Evolutionary conservation across 805 yeast species (phyloP).

Genomic region (Hanseniaspora guilliermondii): DNA sequence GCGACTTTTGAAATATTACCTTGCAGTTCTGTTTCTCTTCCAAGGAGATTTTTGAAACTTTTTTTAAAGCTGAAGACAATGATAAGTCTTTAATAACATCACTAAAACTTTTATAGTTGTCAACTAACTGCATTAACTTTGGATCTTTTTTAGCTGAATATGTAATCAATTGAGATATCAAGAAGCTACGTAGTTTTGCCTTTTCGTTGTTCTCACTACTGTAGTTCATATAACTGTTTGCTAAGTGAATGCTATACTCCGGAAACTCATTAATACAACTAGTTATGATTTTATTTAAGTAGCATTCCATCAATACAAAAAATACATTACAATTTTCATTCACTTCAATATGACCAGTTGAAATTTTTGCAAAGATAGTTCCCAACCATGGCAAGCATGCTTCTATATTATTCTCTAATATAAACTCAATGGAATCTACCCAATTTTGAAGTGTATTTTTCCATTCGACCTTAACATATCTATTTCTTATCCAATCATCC

Average conservation of each 20-base stretch:
- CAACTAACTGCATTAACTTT: not conserved
- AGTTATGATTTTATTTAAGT: not conserved
- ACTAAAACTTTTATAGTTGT: not conserved
- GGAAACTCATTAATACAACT: not conserved
- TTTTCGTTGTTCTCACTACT: not conserved
- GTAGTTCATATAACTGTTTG: constrained; percentile 5
- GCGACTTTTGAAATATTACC: not conserved
- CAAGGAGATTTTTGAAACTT: not conserved
- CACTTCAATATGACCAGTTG: constrained; percentile 4
- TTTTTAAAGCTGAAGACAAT: not conserved
- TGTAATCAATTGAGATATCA: not conserved
- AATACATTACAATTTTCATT: not conserved
- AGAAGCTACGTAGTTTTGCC: not conserved
- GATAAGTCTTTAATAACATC: not conserved
- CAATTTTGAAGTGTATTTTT: not conserved
- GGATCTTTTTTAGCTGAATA: not conserved
- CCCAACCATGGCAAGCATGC: constrained; percentile 9
- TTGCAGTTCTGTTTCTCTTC: not conserved
- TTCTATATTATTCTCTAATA: not conserved
- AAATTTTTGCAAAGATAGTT: constrained; percentile 1
- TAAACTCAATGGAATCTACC: not conserved
- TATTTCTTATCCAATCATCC: not conserved
- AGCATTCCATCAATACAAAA: constrained; percentile 3
- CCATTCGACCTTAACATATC: not conserved
- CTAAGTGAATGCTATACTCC: not conserved